These are phyloP conservation scores for Podospora pseudocomata DNA, from an alignment of 495 filamentous ascomycete species.

Conservation along the genomic window DNA sequence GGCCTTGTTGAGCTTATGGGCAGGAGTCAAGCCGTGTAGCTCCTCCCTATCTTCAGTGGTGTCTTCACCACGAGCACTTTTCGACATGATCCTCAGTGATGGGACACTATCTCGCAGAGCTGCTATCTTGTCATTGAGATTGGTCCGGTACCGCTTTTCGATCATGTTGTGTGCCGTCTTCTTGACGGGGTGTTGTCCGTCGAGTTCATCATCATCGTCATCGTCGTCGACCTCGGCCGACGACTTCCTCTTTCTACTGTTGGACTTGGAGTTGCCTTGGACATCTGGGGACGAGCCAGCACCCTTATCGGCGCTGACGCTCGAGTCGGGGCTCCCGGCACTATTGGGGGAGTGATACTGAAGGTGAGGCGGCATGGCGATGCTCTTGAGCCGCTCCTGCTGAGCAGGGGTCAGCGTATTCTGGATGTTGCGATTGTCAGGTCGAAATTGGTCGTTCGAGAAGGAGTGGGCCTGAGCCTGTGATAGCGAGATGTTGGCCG, in stretches of 20 bases:
- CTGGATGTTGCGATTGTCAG: slow-evolving; percentile 23
- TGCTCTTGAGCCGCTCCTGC: slow-evolving; percentile 50
- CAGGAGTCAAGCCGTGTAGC: slow-evolving; percentile 69
- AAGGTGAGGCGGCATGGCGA: slow-evolving; percentile 55
- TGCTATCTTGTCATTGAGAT: slow-evolving; percentile 94
- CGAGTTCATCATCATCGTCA: slow-evolving; percentile 53
- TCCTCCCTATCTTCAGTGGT: slow-evolving; percentile 72
- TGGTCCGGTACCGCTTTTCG: slow-evolving; percentile 92
- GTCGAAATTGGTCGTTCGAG: slow-evolving; percentile 13
- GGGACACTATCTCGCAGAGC: slow-evolving; percentile 87
- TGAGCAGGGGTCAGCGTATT: slow-evolving; percentile 49
- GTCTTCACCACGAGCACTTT: slow-evolving; percentile 62
- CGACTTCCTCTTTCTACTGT: slow-evolving; percentile 60
- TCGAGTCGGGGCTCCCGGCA: slow-evolving; percentile 47
- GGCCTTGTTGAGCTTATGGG: slow-evolving; percentile 93
- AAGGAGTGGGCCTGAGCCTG: slow-evolving; percentile 9
- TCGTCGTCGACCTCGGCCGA: slow-evolving; percentile 50
- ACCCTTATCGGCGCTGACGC: slow-evolving; percentile 39
- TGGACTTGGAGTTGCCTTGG: slow-evolving; percentile 44
- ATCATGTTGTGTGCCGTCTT: slow-evolving; percentile 98
- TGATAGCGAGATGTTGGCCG: slow-evolving; percentile 13
- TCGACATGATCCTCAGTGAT: slow-evolving; percentile 71
- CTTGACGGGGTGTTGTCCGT: slow-evolving; percentile 65
- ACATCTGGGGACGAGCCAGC: slow-evolving; percentile 47
- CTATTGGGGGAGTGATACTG: slow-evolving; percentile 53